Percentiles rank a stretch among this genome's conserved stretches.
These are phyloP conservation scores for Cryptosporidium viatorum DNA, from an alignment of 169 alveolate species.

Conservation along the genomic window DNA sequence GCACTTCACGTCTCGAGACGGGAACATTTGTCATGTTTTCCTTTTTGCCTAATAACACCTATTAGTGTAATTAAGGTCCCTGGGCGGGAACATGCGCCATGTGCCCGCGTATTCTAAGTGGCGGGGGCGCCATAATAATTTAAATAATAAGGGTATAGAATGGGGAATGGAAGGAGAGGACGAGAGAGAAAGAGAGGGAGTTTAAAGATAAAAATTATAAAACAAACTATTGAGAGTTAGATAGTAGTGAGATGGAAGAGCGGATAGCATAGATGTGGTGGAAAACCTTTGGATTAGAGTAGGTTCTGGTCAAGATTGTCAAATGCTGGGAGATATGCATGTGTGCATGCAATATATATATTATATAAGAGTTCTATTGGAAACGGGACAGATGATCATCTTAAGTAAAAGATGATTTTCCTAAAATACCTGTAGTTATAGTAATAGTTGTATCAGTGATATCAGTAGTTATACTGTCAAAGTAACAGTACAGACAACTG, in stretches of 20 bases:
- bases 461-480: too few species aligned
- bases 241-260: not conserved
- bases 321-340: too few species aligned
- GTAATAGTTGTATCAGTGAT: too few species aligned
- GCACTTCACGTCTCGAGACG: slow-evolving; percentile 40
- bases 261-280: not conserved
- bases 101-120: too few species aligned
- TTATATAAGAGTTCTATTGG: too few species aligned
- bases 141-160: not conserved
- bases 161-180: not conserved
- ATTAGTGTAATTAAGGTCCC: not conserved
- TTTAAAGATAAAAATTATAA: not conserved
- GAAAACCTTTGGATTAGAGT: not conserved
- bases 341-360: too few species aligned
- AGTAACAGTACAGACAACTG: too few species aligned
- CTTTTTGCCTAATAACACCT: not conserved
- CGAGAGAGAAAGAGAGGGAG: not conserved
- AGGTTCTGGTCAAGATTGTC: too few species aligned
- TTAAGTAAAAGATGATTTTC: too few species aligned
- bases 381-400: too few species aligned
- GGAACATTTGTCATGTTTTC: not conserved
- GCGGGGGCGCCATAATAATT: too few species aligned
- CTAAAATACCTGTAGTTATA: too few species aligned
- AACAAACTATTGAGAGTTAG: not conserved
- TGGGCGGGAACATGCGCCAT: not conserved